A percentile compares a stretch with the other conserved stretches of the same genome.
phyloP scores from a whole-genome alignment of 2,329 filamentous ascomycete genomes.

The Celoporthe dispersa region DNA sequence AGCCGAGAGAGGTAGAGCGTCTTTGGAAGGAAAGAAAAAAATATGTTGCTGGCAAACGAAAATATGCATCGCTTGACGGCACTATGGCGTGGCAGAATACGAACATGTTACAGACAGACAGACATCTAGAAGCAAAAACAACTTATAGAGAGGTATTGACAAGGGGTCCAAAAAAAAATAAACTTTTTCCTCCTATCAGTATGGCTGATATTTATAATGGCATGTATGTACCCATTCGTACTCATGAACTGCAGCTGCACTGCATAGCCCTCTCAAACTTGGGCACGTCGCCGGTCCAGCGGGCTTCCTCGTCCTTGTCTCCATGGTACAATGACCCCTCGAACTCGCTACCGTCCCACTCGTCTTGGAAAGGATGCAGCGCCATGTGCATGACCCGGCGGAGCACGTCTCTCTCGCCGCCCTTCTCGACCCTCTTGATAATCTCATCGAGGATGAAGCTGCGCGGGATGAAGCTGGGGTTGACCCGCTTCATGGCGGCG shows the following conservation, averaged over 20 bases:
- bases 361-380: slow-evolving; percentile 81
- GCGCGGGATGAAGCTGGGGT: slow-evolving; percentile 90
- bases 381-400: slow-evolving; percentile 80
- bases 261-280: slow-evolving; percentile 79
- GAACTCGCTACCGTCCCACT: slow-evolving; percentile 62
- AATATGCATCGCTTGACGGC: not conserved
- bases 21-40: not conserved
- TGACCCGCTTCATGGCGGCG: slow-evolving; percentile 78
- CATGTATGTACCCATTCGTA: not conserved
- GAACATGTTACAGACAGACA: slow-evolving; percentile 1
- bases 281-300: slow-evolving; percentile 87
- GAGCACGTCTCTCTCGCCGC: slow-evolving; percentile 79
- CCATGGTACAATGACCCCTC: slow-evolving; percentile 56
- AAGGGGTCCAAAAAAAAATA: too few relatives aligned
- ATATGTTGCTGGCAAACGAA: slow-evolving; percentile 18
- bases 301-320: slow-evolving; percentile 73
- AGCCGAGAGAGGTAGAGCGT: too few relatives aligned
- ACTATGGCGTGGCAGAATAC: slow-evolving; percentile 1
- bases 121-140: not conserved
- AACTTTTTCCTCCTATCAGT: not conserved
- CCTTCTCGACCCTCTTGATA: slow-evolving; percentile 85
- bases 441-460: slow-evolving; percentile 94
- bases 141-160: not conserved
- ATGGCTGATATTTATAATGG: not conserved
- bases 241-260: slow-evolving; percentile 85